Conservation (phyloP, 257 asterid species). For the Nicotiana otophora region DNA sequence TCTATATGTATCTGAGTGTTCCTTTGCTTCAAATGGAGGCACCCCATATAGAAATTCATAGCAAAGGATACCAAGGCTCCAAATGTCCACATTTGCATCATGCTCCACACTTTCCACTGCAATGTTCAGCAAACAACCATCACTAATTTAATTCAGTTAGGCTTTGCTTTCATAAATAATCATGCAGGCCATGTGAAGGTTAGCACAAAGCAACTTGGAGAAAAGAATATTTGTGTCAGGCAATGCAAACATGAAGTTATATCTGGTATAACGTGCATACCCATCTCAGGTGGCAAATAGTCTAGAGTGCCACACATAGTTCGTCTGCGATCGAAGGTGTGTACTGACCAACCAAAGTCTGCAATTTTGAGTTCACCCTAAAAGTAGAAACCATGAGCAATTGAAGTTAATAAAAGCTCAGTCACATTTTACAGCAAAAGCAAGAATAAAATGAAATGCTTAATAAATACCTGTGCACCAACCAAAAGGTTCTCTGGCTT, state of each 20-base stretch:
- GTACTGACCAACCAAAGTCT: constrained; percentile 99
- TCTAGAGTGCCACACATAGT: constrained; percentile 99
- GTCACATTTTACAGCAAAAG: background rate
- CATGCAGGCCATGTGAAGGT: background rate
- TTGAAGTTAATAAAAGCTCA: background rate
- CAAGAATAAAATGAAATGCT: background rate
- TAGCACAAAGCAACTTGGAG: background rate
- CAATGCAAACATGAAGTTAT: background rate
- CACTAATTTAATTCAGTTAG: background rate
- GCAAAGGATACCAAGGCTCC: constrained; percentile 98
- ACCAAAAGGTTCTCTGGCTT: constrained; percentile 95
- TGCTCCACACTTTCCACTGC: constrained; percentile 95
- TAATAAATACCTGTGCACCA: constrained; percentile 66
- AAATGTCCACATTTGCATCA: constrained; percentile 89
- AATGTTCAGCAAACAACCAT: background rate
- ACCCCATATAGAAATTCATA: constrained; percentile 87
- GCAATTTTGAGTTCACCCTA: constrained; percentile 98
- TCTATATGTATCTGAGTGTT: constrained; percentile 90
- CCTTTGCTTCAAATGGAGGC: constrained; percentile 98
- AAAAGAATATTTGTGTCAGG: background rate
- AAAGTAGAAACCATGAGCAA: background rate
- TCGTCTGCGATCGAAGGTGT: constrained; percentile 88
- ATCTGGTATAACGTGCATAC: constrained; percentile 30
- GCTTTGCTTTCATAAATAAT: background rate
- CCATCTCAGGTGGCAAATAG: constrained; percentile 99